These are phyloP conservation scores for Cyathus olla DNA, from an alignment of 1,284 basidiomycete genomes.

Conservation along the genomic window DNA sequence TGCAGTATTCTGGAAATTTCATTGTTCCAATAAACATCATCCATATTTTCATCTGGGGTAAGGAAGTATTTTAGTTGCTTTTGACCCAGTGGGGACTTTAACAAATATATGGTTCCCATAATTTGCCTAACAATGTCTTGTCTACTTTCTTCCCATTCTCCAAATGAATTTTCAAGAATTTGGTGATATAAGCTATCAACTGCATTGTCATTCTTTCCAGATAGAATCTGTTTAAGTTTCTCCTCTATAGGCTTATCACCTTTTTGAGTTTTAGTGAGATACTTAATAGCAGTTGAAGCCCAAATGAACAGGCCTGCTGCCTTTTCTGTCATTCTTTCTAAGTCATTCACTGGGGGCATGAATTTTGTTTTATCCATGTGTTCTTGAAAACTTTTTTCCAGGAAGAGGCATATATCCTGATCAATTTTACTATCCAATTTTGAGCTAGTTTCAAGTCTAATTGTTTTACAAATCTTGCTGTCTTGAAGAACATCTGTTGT, in stretches of 20 bases:
- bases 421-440: background rate
- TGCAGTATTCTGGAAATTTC: background rate
- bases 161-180: background rate
- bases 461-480: background rate
- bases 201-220: background rate
- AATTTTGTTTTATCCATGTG: background rate
- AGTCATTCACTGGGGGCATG: no score
- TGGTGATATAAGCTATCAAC: background rate
- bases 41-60: background rate
- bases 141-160: background rate
- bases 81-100: background rate
- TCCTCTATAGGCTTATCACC: background rate
- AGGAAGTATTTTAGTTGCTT: background rate
- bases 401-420: background rate
- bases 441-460: background rate
- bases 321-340: background rate
- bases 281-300: background rate
- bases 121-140: background rate
- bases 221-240: background rate
- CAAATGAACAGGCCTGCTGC: conserved; percentile 2
- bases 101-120: background rate
- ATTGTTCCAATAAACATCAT: background rate
- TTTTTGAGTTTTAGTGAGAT: background rate
- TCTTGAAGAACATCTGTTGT: background rate
- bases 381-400: background rate